Conservation (phyloP, 1,139 yeast genomes). For the Torulaspora globosa region DNA sequence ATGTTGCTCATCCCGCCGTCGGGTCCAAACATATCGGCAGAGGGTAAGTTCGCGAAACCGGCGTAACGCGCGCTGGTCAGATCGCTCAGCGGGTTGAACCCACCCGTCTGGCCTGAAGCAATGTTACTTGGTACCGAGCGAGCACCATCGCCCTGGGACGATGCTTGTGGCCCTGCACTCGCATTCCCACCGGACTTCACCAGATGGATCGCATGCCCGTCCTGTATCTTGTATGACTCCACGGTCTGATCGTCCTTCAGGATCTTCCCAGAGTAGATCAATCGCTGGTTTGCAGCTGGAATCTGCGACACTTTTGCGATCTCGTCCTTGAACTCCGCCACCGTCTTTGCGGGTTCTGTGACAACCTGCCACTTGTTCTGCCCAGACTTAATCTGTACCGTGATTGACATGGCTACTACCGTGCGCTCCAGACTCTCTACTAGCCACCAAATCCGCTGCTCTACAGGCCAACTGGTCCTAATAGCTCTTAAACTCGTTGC, state of each 20-base stretch:
- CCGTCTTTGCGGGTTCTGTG: conserved; percentile 52
- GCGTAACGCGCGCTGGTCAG: conserved; percentile 95
- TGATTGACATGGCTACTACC: conserved; percentile 24
- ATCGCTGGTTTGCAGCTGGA: conserved; percentile 72
- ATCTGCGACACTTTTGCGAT: conserved; percentile 59
- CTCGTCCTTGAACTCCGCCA: conserved; percentile 63
- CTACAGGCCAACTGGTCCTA: neutral
- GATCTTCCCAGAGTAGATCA: conserved; percentile 91
- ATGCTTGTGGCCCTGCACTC: conserved; percentile 14
- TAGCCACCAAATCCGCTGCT: neutral
- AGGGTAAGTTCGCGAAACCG: conserved; percentile 79
- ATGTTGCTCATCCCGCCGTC: conserved; percentile 77
- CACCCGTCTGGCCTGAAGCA: conserved; percentile 76
- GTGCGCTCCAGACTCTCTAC: neutral
- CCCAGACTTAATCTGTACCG: conserved; percentile 46
- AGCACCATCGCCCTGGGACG: conserved; percentile 36
- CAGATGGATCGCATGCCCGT: conserved; percentile 83
- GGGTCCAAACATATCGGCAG: conserved; percentile 87
- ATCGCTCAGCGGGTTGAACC: conserved; percentile 86
- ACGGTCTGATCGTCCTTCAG: conserved; percentile 78
- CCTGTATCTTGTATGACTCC: conserved; percentile 70
- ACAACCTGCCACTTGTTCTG: conserved; percentile 72
- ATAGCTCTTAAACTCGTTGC: neutral
- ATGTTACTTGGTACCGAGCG: conserved; percentile 75
- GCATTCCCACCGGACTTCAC: conserved; percentile 59